These are phyloP conservation scores for Neurospora sp. DNA, from an alignment of 495 filamentous ascomycete species.

Conservation along the genomic window DNA sequence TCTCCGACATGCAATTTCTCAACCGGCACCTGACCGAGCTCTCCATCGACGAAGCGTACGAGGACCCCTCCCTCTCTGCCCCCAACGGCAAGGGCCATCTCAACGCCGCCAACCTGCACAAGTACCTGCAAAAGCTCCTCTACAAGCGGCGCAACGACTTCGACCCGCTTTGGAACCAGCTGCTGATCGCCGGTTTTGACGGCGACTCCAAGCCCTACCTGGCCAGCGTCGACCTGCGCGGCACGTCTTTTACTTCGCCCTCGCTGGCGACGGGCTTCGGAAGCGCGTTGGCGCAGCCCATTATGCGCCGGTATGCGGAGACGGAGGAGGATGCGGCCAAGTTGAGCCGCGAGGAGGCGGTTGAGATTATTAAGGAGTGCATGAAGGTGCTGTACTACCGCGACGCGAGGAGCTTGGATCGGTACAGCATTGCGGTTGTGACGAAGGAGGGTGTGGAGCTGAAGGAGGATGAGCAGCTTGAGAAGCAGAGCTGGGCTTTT, in stretches of 20 bases:
- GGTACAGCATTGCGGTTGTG: slow-evolving; percentile 83
- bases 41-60: slow-evolving; percentile 80
- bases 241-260: slow-evolving; percentile 79
- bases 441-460: slow-evolving; percentile 78
- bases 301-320: slow-evolving; percentile 70
- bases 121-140: slow-evolving; percentile 86
- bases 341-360: slow-evolving; percentile 67
- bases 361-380: slow-evolving; percentile 73
- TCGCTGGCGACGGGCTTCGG: slow-evolving; percentile 91
- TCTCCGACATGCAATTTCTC: slow-evolving; percentile 97
- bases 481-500: slow-evolving; percentile 93
- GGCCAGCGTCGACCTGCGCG: slow-evolving; percentile 79
- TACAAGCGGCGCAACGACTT: slow-evolving; percentile 91
- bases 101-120: slow-evolving; percentile 89
- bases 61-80: slow-evolving; percentile 23
- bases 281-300: slow-evolving; percentile 82
- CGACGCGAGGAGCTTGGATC: slow-evolving; percentile 84
- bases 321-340: slow-evolving; percentile 65
- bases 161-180: slow-evolving; percentile 93
- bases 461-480: slow-evolving; percentile 61
- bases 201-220: slow-evolving; percentile 73
- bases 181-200: slow-evolving; percentile 85
- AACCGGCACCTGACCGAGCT: slow-evolving; percentile 80
- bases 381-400: slow-evolving; percentile 98
- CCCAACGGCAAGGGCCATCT: slow-evolving; percentile 43